phyloP scores from a whole-genome alignment of 345 rosid species.

The Brassica cretica region DNA sequence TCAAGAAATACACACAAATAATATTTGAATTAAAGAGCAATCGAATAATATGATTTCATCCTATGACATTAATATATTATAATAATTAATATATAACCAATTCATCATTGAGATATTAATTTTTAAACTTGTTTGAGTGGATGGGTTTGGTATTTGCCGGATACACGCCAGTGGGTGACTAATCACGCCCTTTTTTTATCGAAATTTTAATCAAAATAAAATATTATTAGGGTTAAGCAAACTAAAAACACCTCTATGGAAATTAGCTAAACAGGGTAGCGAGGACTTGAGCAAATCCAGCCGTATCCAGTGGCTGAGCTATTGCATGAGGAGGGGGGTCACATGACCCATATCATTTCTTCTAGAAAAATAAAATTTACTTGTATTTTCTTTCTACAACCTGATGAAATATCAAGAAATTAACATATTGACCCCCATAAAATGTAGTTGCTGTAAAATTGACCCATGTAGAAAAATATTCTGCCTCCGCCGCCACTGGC shows the following conservation, averaged over 20 bases:
- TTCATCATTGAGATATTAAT: neutral
- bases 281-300: neutral
- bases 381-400: too few relatives aligned
- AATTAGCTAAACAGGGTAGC: neutral
- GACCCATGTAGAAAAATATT: neutral
- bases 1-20: neutral
- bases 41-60: slow-evolving; percentile 18
- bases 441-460: neutral
- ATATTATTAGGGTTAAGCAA: neutral
- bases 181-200: neutral
- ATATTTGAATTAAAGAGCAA: neutral
- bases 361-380: too few relatives aligned
- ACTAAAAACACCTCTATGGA: neutral
- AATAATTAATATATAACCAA: neutral
- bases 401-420: too few relatives aligned
- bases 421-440: too few relatives aligned
- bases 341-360: too few relatives aligned
- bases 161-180: slow-evolving; percentile 32
- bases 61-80: neutral
- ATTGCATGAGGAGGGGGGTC: too few relatives aligned
- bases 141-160: slow-evolving; percentile 36
- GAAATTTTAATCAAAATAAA: neutral
- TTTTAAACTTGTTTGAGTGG: slow-evolving; percentile 18
- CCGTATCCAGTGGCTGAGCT: neutral
- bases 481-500: too few relatives aligned